Conservation (phyloP, 768 basidiomycete species). For the Agaricus sinodeliciosus region DNA sequence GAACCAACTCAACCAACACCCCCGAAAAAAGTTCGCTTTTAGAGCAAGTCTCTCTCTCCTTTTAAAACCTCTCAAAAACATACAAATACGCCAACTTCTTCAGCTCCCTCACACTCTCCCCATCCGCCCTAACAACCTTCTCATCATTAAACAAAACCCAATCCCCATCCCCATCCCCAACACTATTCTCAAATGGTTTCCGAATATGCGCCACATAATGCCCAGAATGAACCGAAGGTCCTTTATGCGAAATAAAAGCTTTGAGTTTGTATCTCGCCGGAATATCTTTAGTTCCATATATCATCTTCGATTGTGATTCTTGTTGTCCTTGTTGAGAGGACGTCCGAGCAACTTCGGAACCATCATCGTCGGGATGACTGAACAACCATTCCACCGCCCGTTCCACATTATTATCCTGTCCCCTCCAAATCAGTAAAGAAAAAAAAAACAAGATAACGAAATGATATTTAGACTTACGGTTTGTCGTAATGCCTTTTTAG, state of each 20-base stretch:
- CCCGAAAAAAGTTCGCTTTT: too few species aligned
- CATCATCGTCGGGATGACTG: slow-evolving; percentile 83
- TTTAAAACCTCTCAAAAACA: slow-evolving; percentile 65
- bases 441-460: not conserved
- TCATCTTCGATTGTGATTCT: slow-evolving; percentile 12
- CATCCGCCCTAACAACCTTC: slow-evolving; percentile 88
- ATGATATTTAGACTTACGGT: slow-evolving; percentile 47
- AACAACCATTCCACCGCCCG: slow-evolving; percentile 96
- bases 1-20: too few species aligned
- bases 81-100: slow-evolving; percentile 90
- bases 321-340: slow-evolving; percentile 15
- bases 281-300: slow-evolving; percentile 47
- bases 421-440: not conserved
- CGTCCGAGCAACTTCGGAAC: slow-evolving; percentile 41
- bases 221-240: slow-evolving; percentile 90
- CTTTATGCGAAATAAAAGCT: slow-evolving; percentile 97
- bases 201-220: slow-evolving; percentile 87
- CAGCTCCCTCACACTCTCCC: slow-evolving; percentile 72
- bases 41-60: too few species aligned
- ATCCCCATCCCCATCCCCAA: slow-evolving; percentile 23
- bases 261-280: slow-evolving; percentile 80
- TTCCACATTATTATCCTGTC: slow-evolving; percentile 66
- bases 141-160: slow-evolving; percentile 98
- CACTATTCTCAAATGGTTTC: slow-evolving; percentile 2
- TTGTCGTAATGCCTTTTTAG: slow-evolving; percentile 79